phyloP scores from a whole-genome alignment of 2,329 filamentous ascomycete species.

The Calonectria pseudoturangicola region DNA sequence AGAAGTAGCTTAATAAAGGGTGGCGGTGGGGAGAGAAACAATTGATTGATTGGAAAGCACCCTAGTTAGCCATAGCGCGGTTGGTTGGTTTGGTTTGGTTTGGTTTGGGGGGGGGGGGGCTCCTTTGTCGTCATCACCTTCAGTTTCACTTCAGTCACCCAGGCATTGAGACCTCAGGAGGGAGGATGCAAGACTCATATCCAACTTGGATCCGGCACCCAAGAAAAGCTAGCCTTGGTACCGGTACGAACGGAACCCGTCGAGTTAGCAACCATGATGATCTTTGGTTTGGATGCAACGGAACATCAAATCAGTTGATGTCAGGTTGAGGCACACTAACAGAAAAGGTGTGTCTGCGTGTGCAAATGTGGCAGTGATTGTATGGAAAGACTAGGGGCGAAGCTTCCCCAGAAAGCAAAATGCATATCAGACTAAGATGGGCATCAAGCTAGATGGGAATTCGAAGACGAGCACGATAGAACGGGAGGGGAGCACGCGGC shows the following conservation, averaged over 20 bases:
- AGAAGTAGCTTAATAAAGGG: not conserved
- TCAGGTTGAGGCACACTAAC: conserved; percentile 47
- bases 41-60: conserved; percentile 21
- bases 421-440: conserved; percentile 25
- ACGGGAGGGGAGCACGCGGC: conserved; percentile 17
- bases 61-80: not conserved
- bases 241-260: conserved; percentile 27
- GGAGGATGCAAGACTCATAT: not conserved
- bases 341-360: conserved; percentile 25
- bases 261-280: conserved; percentile 38
- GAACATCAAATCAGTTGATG: conserved; percentile 51
- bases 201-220: not conserved
- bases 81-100: not conserved
- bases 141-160: not conserved
- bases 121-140: not conserved
- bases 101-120: no score
- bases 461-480: not conserved
- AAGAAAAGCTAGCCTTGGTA: conserved; percentile 29
- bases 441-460: conserved; percentile 19
- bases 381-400: conserved; percentile 22
- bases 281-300: conserved; percentile 41
- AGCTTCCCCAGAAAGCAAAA: conserved; percentile 36
- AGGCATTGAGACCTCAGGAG: not conserved
- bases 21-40: not conserved
- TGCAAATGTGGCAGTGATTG: conserved; percentile 41